Evolutionary conservation across 1,284 basidiomycete genomes (phyloP), one percentile per base, ranked within the genome.

Genomic region (Fomitopsis betulina): DNA sequence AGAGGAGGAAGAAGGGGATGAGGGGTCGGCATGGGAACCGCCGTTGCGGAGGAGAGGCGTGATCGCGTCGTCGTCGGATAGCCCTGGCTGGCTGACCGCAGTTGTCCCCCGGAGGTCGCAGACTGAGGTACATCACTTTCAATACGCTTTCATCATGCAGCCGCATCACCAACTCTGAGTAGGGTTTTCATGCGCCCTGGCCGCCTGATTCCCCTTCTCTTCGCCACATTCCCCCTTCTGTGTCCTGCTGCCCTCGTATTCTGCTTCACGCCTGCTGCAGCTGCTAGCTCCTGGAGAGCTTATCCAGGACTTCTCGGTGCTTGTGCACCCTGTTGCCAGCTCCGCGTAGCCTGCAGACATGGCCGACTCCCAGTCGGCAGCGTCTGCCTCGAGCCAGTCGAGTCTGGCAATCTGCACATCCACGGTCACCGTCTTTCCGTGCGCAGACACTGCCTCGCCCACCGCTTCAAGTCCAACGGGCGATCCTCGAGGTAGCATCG

Each of bases 261-360:
- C 27, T 4, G 10, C 5, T 51, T 19, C 19, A 32, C 49, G 49
- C 17, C 32, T 51, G 23, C 49, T 19, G 32, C 33, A 47, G 33
- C 40, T 57, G 39, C 19, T 25, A 35, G 56, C 56, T 57, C 56
- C 56, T 38, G 56, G 56, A 38, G 56, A 57, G 56, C 56, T 43
- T 25, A 13, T 50, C 33, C 47, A 21, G 27, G 42, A n/a, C n/a
- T 47, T 51, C 49, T 51, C 49, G 21, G 51, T 57, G 56, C 56
- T 8, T 23, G 5, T 55, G 13, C 39, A 35, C 42, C 39, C 37
- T 42, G 37, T 47, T 42, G 37, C 39, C 49, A 51, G 49, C 49
- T 37, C 15, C 33, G 32, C 32, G 32, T 51, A 33, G 49, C 49
- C 49, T n/a, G 33, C 49, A 33, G 49, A 37, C 30, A 51, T 51